Evolutionary conservation across 2,329 filamentous ascomycete genomes (phyloP).

Genomic region (Fusarium subglutinans): DNA sequence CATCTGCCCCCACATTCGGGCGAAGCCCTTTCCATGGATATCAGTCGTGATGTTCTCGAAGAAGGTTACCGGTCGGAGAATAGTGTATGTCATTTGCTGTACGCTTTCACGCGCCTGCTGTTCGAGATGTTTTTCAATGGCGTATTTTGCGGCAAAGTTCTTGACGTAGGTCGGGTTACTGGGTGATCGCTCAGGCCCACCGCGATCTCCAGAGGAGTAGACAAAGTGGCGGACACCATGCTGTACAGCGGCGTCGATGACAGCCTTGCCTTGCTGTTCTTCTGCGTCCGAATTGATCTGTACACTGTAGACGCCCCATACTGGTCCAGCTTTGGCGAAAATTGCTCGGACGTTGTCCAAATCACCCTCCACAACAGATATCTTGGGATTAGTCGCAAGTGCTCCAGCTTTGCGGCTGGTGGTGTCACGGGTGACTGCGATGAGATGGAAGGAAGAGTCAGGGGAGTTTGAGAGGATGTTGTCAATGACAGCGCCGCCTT

Average conservation of each 20-base stretch:
- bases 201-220: background rate
- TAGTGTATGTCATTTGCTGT: conserved; percentile 61
- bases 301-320: conserved; percentile 2
- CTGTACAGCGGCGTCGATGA: background rate
- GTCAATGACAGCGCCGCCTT: conserved; percentile 1
- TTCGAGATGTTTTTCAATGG: conserved; percentile 39
- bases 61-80: conserved; percentile 67
- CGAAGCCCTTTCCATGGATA: conserved; percentile 45
- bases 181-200: background rate
- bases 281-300: background rate
- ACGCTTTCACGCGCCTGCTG: background rate
- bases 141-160: conserved; percentile 71
- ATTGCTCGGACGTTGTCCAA: background rate
- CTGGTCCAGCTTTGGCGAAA: background rate
- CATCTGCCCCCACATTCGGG: conserved; percentile 40
- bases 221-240: background rate
- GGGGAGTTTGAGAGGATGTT: background rate
- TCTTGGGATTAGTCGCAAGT: background rate
- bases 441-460: background rate
- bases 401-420: background rate
- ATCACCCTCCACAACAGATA: background rate
- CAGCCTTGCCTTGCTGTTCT: background rate
- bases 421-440: background rate
- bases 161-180: conserved; percentile 1
- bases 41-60: conserved; percentile 58